Evolutionary conservation across 2,329 filamentous ascomycete genomes (phyloP).

Genomic region (Fusarium kyushuense): DNA sequence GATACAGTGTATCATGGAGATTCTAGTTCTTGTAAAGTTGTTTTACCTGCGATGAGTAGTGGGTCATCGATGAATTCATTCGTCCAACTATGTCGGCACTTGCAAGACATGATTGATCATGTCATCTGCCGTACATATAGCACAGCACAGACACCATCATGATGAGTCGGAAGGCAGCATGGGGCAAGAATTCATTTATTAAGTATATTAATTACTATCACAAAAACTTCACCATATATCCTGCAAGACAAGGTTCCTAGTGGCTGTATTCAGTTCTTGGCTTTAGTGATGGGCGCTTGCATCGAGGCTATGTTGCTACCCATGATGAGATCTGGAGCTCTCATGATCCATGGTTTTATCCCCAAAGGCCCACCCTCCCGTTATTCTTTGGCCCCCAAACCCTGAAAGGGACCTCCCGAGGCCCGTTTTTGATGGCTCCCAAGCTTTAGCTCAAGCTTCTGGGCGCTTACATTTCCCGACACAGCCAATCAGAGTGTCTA

Average conservation of each 20-base stretch:
- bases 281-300: conserved; percentile 42
- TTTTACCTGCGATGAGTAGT: too few species aligned
- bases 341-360: conserved; percentile 38
- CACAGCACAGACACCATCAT: neutral
- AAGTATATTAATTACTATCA: neutral
- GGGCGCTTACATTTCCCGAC: conserved; percentile 45
- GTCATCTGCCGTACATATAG: neutral
- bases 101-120: neutral
- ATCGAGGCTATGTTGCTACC: conserved; percentile 37
- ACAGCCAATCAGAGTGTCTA: conserved; percentile 41
- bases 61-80: too few species aligned
- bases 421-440: conserved; percentile 32
- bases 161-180: neutral
- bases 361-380: conserved; percentile 26
- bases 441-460: conserved; percentile 37
- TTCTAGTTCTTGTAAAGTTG: neutral
- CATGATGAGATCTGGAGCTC: conserved; percentile 33
- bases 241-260: neutral
- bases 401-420: conserved; percentile 36
- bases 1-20: neutral
- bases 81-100: neutral
- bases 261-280: conserved; percentile 39
- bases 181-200: neutral
- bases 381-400: conserved; percentile 34
- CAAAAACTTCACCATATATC: neutral